Evolutionary conservation across 1,139 yeast species (phyloP).

Genomic region (Blastobotrys indianensis): DNA sequence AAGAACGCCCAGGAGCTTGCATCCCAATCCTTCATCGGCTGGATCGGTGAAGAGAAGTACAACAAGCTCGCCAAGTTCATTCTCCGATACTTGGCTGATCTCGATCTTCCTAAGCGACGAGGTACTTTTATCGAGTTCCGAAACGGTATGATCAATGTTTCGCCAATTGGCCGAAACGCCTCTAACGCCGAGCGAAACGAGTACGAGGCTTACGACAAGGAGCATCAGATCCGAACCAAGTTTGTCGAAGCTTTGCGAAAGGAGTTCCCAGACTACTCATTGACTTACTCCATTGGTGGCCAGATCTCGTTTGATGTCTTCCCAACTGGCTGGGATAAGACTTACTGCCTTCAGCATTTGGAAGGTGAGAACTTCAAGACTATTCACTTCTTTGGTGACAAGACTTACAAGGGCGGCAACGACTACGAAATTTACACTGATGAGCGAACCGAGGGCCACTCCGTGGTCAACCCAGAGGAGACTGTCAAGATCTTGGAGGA

Average conservation of each 20-base stretch:
- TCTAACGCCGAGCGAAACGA: constrained; percentile 89
- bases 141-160: constrained; percentile 97
- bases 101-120: constrained; percentile 77
- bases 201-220: constrained; percentile 76
- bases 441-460: constrained; percentile 89
- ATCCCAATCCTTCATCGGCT: constrained; percentile 84
- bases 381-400: constrained; percentile 98
- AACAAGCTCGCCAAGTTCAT: constrained; percentile 81
- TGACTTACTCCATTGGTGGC: constrained; percentile 97
- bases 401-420: constrained; percentile 95
- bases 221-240: constrained; percentile 70
- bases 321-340: constrained; percentile 99
- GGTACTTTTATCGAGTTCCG: constrained; percentile 98
- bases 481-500: constrained; percentile 82
- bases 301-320: constrained; percentile 98
- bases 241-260: constrained; percentile 79
- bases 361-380: constrained; percentile 74
- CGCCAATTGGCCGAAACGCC: constrained; percentile 98
- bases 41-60: constrained; percentile 96
- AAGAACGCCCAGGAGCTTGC: constrained; percentile 82
- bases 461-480: constrained; percentile 84
- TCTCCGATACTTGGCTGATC: constrained; percentile 72
- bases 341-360: constrained; percentile 93
- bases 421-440: constrained; percentile 95
- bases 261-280: constrained; percentile 73